Base-by-base conservation (phyloP, 2,329 filamentous ascomycete species). In the Pseudogymnoascus sp. region DNA sequence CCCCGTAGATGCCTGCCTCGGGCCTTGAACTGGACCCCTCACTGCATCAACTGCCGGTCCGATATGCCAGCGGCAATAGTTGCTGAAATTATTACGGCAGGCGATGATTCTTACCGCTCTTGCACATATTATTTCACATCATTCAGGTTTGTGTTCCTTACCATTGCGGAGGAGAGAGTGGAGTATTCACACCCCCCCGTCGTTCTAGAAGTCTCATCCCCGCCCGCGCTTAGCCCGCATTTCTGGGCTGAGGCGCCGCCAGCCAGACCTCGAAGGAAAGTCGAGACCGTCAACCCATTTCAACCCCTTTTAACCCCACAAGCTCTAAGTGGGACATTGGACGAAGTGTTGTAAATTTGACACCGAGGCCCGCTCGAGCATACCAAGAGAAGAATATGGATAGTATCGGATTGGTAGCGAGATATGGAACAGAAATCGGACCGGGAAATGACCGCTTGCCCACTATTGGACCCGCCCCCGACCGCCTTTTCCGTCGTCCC, bases 131-230 rank as follows among this genome's bases (percentile, higher is more conserved):
- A 54, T 54, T 31, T 31, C 26, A 4, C 24, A 50, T 15, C 26
- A 15, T 31, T 33, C 26, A 54, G 44, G 44, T 33, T 54, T 33
- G 44, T 54, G 7, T 31, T 17, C 44, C 44, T 33, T 54, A 54
- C 26, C 44, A 17, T 33, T 33, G 47, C 47, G 29, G 47, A 54
- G 26, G n/a, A 54, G 26, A 17, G 47, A 33, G 47, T 26, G 10
- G n/a, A 33, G n/a, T 33, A 15, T 17, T 10, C n/a, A 54, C 29
- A 54, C n/a, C 47, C 47, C 47, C 47, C 26, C 47, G 47, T 33
- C 47, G 47, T 54, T 54, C 47, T 33, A 54, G 47, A 54, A 54
- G 47, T 54, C 47, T 54, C 47, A 54, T 31, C 47, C 47, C 47
- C 47, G 47, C 47, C 47, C 47, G 47, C 47, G 47, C 47, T 54